Percentiles rank a stretch among this genome's conserved stretches.
These are phyloP conservation scores for Aphanoascus verrucosus DNA, from an alignment of 2,329 filamentous ascomycete genomes.

Conservation along the genomic window DNA sequence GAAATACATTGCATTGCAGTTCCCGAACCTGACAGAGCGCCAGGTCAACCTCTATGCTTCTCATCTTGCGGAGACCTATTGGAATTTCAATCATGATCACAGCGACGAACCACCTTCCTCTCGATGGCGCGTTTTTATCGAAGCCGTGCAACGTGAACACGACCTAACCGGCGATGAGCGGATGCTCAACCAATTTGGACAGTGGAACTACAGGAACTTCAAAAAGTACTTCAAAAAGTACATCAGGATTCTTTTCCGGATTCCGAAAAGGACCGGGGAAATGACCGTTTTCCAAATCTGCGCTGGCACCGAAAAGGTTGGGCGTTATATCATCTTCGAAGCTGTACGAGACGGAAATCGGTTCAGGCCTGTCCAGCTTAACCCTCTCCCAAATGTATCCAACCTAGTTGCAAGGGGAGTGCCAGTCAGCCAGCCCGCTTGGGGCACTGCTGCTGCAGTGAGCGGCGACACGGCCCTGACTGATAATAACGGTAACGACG, in stretches of 20 bases:
- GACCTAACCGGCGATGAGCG: background rate
- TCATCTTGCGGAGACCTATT: background rate
- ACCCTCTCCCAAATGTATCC: background rate
- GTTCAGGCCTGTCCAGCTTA: conserved; percentile 1
- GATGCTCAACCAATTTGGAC: background rate
- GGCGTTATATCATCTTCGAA: background rate
- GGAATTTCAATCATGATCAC: conserved; percentile 1
- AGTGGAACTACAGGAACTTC: conserved; percentile 5
- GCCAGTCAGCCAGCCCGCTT: background rate
- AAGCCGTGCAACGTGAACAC: conserved; percentile 1
- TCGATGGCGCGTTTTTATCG: conserved; percentile 3
- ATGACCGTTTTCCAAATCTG: conserved; percentile 8
- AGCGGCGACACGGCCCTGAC: background rate
- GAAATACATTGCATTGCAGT: conserved; percentile 6
- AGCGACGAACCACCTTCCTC: background rate
- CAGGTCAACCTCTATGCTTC: conserved; percentile 5
- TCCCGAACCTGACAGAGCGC: conserved; percentile 3
- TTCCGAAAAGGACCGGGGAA: conserved; percentile 4
- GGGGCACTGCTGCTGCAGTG: background rate
- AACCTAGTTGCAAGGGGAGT: background rate
- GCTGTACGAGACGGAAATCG: background rate
- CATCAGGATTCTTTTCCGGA: background rate
- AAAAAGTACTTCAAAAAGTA: conserved; percentile 6
- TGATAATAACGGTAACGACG: background rate
- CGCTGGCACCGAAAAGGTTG: conserved; percentile 1